phyloP scores from a whole-genome alignment of 2,329 filamentous ascomycete genomes.

The Byssoonygena ceratinophila region DNA sequence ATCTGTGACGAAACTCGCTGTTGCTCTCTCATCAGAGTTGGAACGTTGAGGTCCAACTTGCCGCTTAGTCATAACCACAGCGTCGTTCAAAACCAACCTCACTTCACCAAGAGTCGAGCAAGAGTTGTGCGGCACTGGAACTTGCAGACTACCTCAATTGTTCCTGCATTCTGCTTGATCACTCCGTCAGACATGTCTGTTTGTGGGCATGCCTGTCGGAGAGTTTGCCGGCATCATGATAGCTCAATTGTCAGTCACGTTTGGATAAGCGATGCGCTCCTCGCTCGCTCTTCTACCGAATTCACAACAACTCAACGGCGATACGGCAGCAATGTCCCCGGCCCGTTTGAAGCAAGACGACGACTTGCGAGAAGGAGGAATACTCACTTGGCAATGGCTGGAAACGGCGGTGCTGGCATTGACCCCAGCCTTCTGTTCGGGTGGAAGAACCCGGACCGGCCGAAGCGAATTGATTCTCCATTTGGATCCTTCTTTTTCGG shows the following conservation, averaged over 20 bases:
- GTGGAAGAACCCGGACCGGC: constrained; percentile 24
- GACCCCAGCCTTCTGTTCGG: constrained; percentile 37
- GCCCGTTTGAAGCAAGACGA: constrained; percentile 51
- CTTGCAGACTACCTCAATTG: constrained; percentile 1
- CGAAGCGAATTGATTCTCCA: background rate
- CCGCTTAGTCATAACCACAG: background rate
- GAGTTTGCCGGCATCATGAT: constrained; percentile 26
- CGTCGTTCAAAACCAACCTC: background rate
- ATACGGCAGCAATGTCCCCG: constrained; percentile 51
- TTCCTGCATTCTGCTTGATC: background rate
- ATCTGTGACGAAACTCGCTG: too few relatives aligned
- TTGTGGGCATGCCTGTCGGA: constrained; percentile 34
- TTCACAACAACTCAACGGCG: constrained; percentile 40
- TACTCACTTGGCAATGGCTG: constrained; percentile 36
- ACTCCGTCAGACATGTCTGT: constrained; percentile 29
- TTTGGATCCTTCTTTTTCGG: constrained; percentile 1
- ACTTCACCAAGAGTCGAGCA: background rate
- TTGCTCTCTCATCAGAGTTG: too few relatives aligned
- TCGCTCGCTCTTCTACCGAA: constrained; percentile 40
- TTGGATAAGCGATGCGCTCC: constrained; percentile 39
- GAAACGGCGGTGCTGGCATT: constrained; percentile 22
- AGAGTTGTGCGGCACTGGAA: background rate
- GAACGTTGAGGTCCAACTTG: too few relatives aligned
- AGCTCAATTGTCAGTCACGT: constrained; percentile 25
- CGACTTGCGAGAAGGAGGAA: constrained; percentile 48